Percentiles rank a stretch among this genome's conserved stretches.
Evolutionary conservation across 83 land plant genomes (phyloP).

Genomic region (Isoetes engelmannii): DNA sequence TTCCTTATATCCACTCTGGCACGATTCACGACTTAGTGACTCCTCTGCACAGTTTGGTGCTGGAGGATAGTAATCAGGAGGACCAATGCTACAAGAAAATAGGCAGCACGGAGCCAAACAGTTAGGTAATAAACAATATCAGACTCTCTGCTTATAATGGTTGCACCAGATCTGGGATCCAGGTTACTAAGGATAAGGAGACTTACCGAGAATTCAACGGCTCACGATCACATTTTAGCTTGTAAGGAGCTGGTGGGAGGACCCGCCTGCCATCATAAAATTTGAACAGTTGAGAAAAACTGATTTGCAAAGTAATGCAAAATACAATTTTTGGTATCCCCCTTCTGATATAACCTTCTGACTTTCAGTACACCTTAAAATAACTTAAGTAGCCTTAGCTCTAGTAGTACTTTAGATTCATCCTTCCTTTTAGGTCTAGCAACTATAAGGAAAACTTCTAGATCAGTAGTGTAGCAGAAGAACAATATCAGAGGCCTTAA

Average conservation of each 20-base stretch:
- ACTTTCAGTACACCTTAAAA: background rate
- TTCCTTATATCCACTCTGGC: conserved; percentile 72
- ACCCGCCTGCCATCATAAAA: conserved; percentile 45
- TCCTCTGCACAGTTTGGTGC: conserved; percentile 81
- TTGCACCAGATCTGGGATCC: background rate
- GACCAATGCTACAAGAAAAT: conserved; percentile 56
- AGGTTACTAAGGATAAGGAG: background rate
- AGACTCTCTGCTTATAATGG: background rate
- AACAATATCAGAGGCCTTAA: too few species aligned
- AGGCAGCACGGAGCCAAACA: background rate
- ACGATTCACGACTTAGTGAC: conserved; percentile 58
- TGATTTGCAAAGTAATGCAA: background rate
- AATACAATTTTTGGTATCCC: background rate
- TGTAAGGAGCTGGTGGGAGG: conserved; percentile 49
- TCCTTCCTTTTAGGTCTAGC: conserved; percentile 28
- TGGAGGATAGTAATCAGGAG: conserved; percentile 86
- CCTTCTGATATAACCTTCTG: background rate
- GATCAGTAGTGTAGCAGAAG: too few species aligned
- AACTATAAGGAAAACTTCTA: background rate
- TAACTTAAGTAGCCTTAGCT: background rate
- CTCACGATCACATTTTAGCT: conserved; percentile 76
- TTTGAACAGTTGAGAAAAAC: background rate
- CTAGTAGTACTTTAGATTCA: conserved; percentile 37
- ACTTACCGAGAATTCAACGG: conserved; percentile 55
- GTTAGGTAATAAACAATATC: background rate